These are phyloP conservation scores for Exidia glandulosa DNA, from an alignment of 768 basidiomycete species.

Conservation along the genomic window DNA sequence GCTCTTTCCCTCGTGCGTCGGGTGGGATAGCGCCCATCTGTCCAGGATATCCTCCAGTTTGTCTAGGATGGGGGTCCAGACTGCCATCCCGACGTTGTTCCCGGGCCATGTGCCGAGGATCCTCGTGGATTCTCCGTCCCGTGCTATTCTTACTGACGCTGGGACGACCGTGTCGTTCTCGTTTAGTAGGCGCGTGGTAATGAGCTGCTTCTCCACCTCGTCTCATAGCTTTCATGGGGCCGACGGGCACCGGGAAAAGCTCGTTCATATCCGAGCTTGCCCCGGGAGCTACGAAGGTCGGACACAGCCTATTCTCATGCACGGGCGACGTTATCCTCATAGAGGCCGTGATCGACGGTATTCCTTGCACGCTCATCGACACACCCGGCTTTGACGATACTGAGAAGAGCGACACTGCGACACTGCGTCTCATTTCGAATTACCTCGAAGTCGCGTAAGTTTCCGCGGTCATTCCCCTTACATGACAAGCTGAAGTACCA, in stretches of 20 bases:
- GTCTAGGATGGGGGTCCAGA: conserved; percentile 4
- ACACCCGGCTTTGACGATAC: conserved; percentile 55
- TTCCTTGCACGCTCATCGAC: conserved; percentile 37
- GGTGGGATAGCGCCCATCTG: background rate
- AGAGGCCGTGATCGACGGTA: conserved; percentile 23
- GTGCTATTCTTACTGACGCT: conserved; percentile 1
- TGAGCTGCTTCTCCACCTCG: background rate
- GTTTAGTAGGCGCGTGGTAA: no score
- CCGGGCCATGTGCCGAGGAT: conserved; percentile 6
- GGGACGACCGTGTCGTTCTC: no score
- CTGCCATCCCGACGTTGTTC: background rate
- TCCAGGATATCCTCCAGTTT: background rate
- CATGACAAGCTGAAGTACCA: no score
- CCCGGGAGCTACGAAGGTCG: no score
- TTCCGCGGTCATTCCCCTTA: no score
- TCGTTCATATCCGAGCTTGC: no score
- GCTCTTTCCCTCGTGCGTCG: background rate
- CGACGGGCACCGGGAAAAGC: no score
- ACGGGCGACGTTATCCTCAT: no score
- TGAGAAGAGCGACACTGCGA: conserved; percentile 15
- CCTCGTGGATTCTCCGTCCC: conserved; percentile 3
- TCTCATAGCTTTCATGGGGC: no score
- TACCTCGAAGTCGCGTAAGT: conserved; percentile 2
- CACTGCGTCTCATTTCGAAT: conserved; percentile 5
- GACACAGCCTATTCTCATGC: no score